Evolutionary conservation across 2,329 filamentous ascomycete genomes (phyloP).

Genomic region (Neurospora sp.): DNA sequence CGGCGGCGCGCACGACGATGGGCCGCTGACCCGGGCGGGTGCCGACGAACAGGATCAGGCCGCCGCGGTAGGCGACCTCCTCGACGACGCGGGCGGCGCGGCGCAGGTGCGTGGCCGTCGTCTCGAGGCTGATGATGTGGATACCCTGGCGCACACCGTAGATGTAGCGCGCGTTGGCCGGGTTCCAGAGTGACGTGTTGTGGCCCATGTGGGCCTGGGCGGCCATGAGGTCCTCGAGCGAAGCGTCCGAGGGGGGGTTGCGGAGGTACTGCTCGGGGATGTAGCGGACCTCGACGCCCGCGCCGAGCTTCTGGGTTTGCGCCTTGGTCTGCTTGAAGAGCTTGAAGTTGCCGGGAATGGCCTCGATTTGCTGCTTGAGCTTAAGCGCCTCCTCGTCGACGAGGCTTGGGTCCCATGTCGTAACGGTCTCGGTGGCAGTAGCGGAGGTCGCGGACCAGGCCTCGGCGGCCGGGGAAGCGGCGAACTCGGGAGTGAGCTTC

Average conservation of each 20-base stretch:
- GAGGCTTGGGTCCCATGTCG: background rate
- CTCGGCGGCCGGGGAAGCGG: conserved; percentile 2
- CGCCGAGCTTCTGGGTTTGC: conserved; percentile 38
- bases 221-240: conserved; percentile 82
- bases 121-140: conserved; percentile 88
- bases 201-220: conserved; percentile 86
- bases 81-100: conserved; percentile 87
- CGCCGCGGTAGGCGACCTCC: conserved; percentile 72
- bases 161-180: conserved; percentile 87
- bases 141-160: conserved; percentile 80
- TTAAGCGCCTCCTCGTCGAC: conserved; percentile 17
- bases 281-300: conserved; percentile 45
- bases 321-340: conserved; percentile 32
- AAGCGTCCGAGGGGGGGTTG: conserved; percentile 73
- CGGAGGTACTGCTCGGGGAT: conserved; percentile 54
- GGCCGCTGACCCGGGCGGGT: conserved; percentile 74
- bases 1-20: conserved; percentile 70
- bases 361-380: conserved; percentile 14
- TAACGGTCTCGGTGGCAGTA: background rate
- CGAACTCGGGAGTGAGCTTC: background rate
- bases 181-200: conserved; percentile 86
- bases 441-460: background rate
- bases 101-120: conserved; percentile 80
- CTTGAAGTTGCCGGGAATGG: conserved; percentile 26
- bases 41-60: conserved; percentile 83